Evolutionary conservation across 257 asterid species (phyloP).

Genomic region (Solanum virginianum): DNA sequence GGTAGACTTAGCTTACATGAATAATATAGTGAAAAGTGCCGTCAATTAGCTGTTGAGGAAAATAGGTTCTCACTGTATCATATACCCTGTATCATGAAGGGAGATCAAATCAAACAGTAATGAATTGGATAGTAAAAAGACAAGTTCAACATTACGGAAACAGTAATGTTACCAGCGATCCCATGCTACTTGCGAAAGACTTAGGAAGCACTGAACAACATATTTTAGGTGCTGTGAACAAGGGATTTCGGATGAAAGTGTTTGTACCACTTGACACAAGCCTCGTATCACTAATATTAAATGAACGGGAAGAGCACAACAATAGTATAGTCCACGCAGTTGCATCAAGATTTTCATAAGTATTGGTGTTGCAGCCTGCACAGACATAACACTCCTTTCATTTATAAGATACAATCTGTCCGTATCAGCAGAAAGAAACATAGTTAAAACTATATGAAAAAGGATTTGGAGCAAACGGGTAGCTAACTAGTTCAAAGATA

Average conservation of each 20-base stretch:
- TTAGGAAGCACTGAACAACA: background rate
- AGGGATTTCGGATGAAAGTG: background rate
- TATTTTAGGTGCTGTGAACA: background rate
- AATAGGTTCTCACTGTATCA: background rate
- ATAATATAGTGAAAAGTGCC: background rate
- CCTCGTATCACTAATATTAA: background rate
- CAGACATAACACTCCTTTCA: too few relatives aligned
- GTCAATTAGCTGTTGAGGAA: background rate
- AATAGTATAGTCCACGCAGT: background rate
- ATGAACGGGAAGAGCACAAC: background rate
- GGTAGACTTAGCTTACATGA: background rate
- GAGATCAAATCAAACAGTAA: background rate
- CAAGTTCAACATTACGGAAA: background rate
- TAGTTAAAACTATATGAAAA: background rate
- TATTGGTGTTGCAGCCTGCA: background rate
- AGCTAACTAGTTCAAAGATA: too few relatives aligned
- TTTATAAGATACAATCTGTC: too few relatives aligned
- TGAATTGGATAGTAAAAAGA: background rate
- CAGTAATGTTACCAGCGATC: background rate
- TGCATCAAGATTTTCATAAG: background rate
- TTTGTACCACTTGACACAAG: background rate
- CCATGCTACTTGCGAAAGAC: background rate
- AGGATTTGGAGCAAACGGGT: too few relatives aligned
- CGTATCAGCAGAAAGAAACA: background rate
- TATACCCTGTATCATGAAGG: background rate